These are phyloP conservation scores for Lyophyllum semitale DNA, from an alignment of 768 basidiomycete genomes.

Conservation along the genomic window DNA sequence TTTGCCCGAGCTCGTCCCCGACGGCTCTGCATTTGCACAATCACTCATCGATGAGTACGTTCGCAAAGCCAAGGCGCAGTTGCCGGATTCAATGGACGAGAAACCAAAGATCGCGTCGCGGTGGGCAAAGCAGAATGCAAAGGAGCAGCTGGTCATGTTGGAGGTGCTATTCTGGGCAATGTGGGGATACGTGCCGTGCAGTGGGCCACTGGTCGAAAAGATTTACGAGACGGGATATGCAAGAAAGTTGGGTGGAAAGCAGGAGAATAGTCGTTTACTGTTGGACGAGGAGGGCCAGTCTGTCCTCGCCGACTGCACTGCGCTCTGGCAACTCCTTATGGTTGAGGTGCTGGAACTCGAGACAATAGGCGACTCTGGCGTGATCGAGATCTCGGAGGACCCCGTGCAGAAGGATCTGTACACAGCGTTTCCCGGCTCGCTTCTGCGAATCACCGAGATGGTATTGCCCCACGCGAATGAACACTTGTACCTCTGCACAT, in stretches of 20 bases:
- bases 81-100: slow-evolving; percentile 51
- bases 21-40: slow-evolving; percentile 63
- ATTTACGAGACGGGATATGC: slow-evolving; percentile 68
- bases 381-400: slow-evolving; percentile 53
- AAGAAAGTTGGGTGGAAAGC: slow-evolving; percentile 64
- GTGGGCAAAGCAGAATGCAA: slow-evolving; percentile 74
- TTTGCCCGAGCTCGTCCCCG: slow-evolving; percentile 62
- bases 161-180: slow-evolving; percentile 90
- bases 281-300: slow-evolving; percentile 75
- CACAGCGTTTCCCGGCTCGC: slow-evolving; percentile 58
- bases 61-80: slow-evolving; percentile 47
- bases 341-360: slow-evolving; percentile 84
- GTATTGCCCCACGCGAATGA: slow-evolving; percentile 60
- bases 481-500: slow-evolving; percentile 66
- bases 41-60: slow-evolving; percentile 63
- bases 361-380: slow-evolving; percentile 52
- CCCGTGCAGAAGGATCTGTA: slow-evolving; percentile 54
- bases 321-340: slow-evolving; percentile 78
- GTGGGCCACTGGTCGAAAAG: slow-evolving; percentile 59
- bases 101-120: too few species aligned
- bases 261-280: slow-evolving; percentile 63
- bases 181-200: slow-evolving; percentile 74
- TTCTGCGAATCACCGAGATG: slow-evolving; percentile 68
- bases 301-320: slow-evolving; percentile 65
- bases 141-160: slow-evolving; percentile 78